A percentile compares a stretch with the other conserved stretches of the same genome.
Conservation (phyloP, 345 rosid species). For the Boechera divaricarpa region DNA sequence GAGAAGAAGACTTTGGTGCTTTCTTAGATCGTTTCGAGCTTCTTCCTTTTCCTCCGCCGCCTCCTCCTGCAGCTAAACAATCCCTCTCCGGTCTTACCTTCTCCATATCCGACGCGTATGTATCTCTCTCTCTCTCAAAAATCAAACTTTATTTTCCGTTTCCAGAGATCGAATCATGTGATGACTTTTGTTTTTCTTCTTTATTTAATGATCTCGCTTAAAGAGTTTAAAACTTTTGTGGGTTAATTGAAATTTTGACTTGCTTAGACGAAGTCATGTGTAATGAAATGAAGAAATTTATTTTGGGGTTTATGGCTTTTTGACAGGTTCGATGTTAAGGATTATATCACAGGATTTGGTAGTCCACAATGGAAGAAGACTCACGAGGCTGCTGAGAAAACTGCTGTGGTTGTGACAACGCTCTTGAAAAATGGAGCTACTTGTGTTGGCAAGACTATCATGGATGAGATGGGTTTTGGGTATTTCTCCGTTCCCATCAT, state of each 20-base stretch:
- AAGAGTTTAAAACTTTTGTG: conserved; percentile 1
- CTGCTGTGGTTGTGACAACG: conserved; percentile 69
- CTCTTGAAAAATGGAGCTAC: conserved; percentile 86
- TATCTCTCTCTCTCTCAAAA: background rate
- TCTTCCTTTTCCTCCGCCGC: conserved; percentile 78
- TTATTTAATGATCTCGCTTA: conserved; percentile 12
- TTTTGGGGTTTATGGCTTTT: background rate
- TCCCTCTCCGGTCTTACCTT: conserved; percentile 74
- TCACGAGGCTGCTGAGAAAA: conserved; percentile 74
- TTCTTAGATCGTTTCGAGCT: conserved; percentile 74
- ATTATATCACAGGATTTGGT: conserved; percentile 81
- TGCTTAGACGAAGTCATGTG: conserved; percentile 15
- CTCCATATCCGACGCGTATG: conserved; percentile 79
- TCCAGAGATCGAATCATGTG: background rate
- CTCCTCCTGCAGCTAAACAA: conserved; percentile 86
- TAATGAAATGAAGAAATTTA: background rate
- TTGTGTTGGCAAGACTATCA: conserved; percentile 87
- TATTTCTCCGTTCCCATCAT: conserved; percentile 24
- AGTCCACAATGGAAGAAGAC: conserved; percentile 79
- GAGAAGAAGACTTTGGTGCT: conserved; percentile 73
- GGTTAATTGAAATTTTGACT: conserved; percentile 7
- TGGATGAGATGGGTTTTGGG: conserved; percentile 89
- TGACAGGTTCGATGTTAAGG: conserved; percentile 84
- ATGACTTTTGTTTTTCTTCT: background rate
- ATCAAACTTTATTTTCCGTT: background rate